Percentiles rank a stretch among this genome's conserved stretches.
These are phyloP conservation scores for Petunia hybrid DNA, from an alignment of 305 asterid species.

Conservation along the genomic window DNA sequence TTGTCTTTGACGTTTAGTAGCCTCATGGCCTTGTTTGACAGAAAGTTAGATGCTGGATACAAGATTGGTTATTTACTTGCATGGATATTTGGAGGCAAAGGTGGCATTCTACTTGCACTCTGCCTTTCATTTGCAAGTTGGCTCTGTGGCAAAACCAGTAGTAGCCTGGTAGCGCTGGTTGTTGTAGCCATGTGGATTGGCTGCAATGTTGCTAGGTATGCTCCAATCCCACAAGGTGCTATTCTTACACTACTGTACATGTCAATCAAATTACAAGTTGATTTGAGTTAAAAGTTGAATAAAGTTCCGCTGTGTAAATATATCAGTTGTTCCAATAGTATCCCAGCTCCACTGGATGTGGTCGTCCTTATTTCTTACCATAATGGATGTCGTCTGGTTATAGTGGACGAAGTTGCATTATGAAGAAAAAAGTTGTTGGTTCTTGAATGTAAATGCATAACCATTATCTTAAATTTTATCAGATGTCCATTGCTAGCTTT, in stretches of 20 bases:
- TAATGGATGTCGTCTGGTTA: neutral
- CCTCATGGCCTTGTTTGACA: constrained; percentile 75
- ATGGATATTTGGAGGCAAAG: constrained; percentile 80
- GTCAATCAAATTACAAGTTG: constrained; percentile 84
- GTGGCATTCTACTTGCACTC: constrained; percentile 72
- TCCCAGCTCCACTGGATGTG: neutral
- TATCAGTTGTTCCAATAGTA: constrained; percentile 26
- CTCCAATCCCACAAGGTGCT: constrained; percentile 91
- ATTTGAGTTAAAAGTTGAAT: constrained; percentile 49
- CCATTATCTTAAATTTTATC: neutral
- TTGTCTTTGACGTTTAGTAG: constrained; percentile 72
- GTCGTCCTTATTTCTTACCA: neutral
- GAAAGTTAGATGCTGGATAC: constrained; percentile 76
- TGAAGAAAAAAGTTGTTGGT: neutral
- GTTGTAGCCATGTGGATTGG: constrained; percentile 84
- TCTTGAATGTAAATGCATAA: neutral
- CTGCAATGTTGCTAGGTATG: constrained; percentile 70
- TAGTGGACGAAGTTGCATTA: neutral
- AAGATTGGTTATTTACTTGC: constrained; percentile 75
- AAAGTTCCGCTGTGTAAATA: constrained; percentile 13
- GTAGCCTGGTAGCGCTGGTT: constrained; percentile 68
- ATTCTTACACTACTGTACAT: constrained; percentile 80
- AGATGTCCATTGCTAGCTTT: neutral
- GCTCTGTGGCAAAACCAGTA: constrained; percentile 88
- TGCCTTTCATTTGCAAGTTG: constrained; percentile 78